These are phyloP conservation scores for Clarireedia sp. DNA, from an alignment of 2,329 filamentous ascomycete species.

Conservation along the genomic window DNA sequence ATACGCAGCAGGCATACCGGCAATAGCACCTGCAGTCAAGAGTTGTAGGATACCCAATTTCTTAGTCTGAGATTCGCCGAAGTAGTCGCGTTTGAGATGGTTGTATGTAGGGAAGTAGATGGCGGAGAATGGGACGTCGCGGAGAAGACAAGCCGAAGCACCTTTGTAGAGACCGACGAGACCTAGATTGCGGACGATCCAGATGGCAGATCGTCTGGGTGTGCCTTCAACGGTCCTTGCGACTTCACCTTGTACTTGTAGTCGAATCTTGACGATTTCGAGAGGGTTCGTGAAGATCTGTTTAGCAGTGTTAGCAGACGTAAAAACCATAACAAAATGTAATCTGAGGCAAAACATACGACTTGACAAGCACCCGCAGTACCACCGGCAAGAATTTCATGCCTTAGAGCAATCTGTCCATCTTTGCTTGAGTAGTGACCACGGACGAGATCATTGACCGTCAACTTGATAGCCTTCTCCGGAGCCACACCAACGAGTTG, in stretches of 20 bases:
- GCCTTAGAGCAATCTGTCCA: constrained; percentile 59
- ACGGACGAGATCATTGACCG: constrained; percentile 90
- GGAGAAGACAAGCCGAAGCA: constrained; percentile 84
- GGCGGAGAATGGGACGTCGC: constrained; percentile 94
- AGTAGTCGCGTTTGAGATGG: constrained; percentile 88
- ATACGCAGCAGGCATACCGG: constrained; percentile 86
- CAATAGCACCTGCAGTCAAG: constrained; percentile 88
- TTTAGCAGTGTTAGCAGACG: constrained; percentile 11
- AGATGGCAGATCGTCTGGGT: constrained; percentile 87
- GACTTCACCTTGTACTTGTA: constrained; percentile 95
- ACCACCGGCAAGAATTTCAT: constrained; percentile 83
- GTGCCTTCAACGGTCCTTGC: constrained; percentile 77
- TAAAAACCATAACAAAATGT: not conserved
- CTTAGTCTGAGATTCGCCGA: constrained; percentile 80
- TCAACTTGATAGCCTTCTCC: constrained; percentile 98
- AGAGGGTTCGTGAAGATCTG: constrained; percentile 95
- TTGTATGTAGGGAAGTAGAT: constrained; percentile 98
- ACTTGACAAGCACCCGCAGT: constrained; percentile 91
- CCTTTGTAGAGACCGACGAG: constrained; percentile 95
- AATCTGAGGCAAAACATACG: constrained; percentile 46
- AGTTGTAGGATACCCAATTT: constrained; percentile 87
- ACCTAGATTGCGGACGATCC: constrained; percentile 94
- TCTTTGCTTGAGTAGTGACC: constrained; percentile 65
- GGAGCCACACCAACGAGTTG: constrained; percentile 97
- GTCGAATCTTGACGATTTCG: constrained; percentile 97